Conservation (phyloP, 2,329 filamentous ascomycete genomes). For the Cadophora sp. region DNA sequence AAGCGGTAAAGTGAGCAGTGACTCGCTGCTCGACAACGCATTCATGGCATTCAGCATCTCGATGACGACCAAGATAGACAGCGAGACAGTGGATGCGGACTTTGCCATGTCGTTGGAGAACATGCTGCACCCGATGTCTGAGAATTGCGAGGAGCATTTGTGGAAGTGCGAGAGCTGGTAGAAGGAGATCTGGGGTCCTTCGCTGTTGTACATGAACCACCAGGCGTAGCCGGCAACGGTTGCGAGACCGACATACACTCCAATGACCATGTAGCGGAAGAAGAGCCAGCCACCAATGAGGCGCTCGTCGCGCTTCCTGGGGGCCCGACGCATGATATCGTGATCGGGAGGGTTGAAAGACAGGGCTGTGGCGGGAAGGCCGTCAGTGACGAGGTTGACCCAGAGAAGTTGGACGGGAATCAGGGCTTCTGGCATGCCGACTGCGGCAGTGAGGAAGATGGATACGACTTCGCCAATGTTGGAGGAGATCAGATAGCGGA, state of each 20-base stretch:
- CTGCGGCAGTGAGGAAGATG: constrained; percentile 94
- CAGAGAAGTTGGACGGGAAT: constrained; percentile 97
- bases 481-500: constrained; percentile 97
- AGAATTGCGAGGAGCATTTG: constrained; percentile 83
- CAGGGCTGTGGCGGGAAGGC: constrained; percentile 92
- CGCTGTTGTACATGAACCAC: constrained; percentile 98
- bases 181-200: constrained; percentile 91
- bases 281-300: constrained; percentile 96
- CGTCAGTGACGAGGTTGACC: constrained; percentile 98
- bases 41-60: constrained; percentile 99
- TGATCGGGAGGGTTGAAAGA: constrained; percentile 99
- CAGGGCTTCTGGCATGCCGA: constrained; percentile 96
- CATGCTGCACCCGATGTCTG: constrained; percentile 90
- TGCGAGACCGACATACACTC: constrained; percentile 90
- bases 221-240: constrained; percentile 98
- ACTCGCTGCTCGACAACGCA: constrained; percentile 93
- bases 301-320: constrained; percentile 89
- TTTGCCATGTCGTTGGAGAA: constrained; percentile 87
- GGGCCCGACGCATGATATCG: constrained; percentile 94
- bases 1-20: constrained; percentile 88
- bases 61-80: constrained; percentile 93
- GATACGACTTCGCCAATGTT: constrained; percentile 99
- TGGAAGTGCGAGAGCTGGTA: constrained; percentile 93
- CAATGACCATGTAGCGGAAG: constrained; percentile 96
- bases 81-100: constrained; percentile 88